Evolutionary conservation across 441 rosid species (phyloP), one percentile per base, ranked within the genome.

Genomic region (Aquilaria agallochum): DNA sequence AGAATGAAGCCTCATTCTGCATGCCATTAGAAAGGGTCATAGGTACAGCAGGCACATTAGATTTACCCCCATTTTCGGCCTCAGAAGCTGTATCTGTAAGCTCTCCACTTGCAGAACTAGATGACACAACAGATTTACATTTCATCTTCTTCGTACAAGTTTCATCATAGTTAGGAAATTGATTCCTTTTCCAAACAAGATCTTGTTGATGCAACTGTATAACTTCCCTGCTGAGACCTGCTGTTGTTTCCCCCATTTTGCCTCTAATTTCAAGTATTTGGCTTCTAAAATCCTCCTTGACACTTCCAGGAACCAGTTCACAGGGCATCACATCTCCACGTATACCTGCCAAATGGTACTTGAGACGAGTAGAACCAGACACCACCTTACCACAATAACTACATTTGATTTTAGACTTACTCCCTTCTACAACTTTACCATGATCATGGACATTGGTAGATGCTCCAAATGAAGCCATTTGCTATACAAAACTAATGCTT

Each of bases 341-440:
- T 50, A 84, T 31, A 63, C 81, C 83, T 60, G 79, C 90, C 66
- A 88, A 63, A 76, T 88, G 92, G 48, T 1, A 50, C 70, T 63
- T 78, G 53, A 86, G 78, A 67, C 79, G 81, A 32, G 0, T 5
- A 7, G 32, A 49, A 9, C 65, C 56, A 53, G 46, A 57, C 62
- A 86, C 51, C 10, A 60, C 70, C 73, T 84, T 81, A 6, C 65
- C 67, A 70, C 96, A 83, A 65, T 84, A 72, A 33, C 71, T 81
- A 79, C 93, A 89, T 51, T 56, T 59, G 30, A 84, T 67, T 57
- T 74, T 77, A 7, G 1, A 0, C 53, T 55, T 77, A 68, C 61
- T 73, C 42, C 50, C 9, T 45, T 55, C 67, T 55, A 73, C 46
- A 58, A 61, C 9, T 20, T 49, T 53, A 50, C 85, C 84, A 69